Evolutionary conservation across 192 early-diverging fungal genomes (phyloP).

Genomic region (Dimargaris cristalligena): DNA sequence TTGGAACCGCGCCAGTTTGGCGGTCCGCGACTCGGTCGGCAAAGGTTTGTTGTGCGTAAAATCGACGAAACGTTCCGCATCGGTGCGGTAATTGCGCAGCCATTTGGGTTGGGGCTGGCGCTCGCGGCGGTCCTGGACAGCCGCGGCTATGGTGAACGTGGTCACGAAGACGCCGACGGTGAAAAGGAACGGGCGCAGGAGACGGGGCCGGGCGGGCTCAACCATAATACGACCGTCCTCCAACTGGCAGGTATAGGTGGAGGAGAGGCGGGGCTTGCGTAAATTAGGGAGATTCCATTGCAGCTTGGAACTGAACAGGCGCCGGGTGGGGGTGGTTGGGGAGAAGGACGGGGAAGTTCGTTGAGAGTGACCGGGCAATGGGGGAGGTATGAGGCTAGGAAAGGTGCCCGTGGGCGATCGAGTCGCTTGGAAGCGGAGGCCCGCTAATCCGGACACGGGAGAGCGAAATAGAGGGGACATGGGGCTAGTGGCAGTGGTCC

Average conservation of each 20-base stretch:
- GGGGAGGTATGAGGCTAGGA: neutral
- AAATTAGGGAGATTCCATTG: neutral
- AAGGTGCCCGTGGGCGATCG: neutral
- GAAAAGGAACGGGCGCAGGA: conserved; percentile 3
- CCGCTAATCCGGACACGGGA: neutral
- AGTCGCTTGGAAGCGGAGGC: too few species aligned
- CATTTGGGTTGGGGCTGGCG: neutral
- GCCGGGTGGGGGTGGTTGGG: neutral
- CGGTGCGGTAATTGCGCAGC: neutral
- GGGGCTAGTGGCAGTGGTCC: neutral
- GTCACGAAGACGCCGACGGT: neutral
- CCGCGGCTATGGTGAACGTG: neutral
- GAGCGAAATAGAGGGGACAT: neutral
- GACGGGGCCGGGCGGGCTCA: neutral
- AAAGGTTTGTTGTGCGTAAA: neutral
- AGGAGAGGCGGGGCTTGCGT: neutral
- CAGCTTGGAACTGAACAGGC: neutral
- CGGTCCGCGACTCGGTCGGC: neutral
- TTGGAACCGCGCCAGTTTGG: neutral
- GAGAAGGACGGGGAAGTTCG: neutral
- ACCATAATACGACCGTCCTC: neutral
- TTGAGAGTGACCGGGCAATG: neutral
- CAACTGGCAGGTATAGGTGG: neutral
- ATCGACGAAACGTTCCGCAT: neutral
- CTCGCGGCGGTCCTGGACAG: neutral